Percentiles rank a stretch among this genome's conserved stretches.
phyloP scores from a whole-genome alignment of 2,329 filamentous ascomycete species.

The Fusarium stilboides region DNA sequence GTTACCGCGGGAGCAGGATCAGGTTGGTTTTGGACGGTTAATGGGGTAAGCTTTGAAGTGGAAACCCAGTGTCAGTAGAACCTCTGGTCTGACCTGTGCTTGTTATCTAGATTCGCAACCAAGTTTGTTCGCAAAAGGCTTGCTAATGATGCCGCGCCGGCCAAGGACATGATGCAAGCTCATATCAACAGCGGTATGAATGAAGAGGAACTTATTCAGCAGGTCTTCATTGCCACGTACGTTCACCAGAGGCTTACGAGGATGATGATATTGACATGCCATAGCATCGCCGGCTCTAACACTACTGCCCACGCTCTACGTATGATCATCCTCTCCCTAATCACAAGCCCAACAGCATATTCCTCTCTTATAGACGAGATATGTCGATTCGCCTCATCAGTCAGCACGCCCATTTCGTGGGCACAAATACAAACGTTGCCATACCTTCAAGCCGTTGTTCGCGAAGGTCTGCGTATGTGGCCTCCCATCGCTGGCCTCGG shows the following conservation, averaged over 20 bases:
- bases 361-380: conserved; percentile 61
- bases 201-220: conserved; percentile 56
- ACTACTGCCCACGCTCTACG: conserved; percentile 70
- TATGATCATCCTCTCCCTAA: conserved; percentile 66
- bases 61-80: accelerated
- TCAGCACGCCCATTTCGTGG: conserved; percentile 61
- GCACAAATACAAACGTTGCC: conserved; percentile 63
- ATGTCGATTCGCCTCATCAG: conserved; percentile 55
- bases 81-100: not conserved
- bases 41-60: conserved; percentile 53
- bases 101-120: conserved; percentile 33
- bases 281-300: conserved; percentile 72
- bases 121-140: conserved; percentile 44
- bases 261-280: not conserved
- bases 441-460: conserved; percentile 71
- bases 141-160: conserved; percentile 32
- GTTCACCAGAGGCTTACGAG: not conserved
- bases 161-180: conserved; percentile 58
- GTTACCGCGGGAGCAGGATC: conserved; percentile 56
- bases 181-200: conserved; percentile 58
- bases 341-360: conserved; percentile 62
- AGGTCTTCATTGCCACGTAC: conserved; percentile 59
- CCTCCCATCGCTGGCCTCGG: conserved; percentile 68
- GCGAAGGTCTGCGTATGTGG: conserved; percentile 69
- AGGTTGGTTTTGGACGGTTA: conserved; percentile 57